Evolutionary conservation across 2,329 filamentous ascomycete species (phyloP).

Genomic region (Phoma sp.): DNA sequence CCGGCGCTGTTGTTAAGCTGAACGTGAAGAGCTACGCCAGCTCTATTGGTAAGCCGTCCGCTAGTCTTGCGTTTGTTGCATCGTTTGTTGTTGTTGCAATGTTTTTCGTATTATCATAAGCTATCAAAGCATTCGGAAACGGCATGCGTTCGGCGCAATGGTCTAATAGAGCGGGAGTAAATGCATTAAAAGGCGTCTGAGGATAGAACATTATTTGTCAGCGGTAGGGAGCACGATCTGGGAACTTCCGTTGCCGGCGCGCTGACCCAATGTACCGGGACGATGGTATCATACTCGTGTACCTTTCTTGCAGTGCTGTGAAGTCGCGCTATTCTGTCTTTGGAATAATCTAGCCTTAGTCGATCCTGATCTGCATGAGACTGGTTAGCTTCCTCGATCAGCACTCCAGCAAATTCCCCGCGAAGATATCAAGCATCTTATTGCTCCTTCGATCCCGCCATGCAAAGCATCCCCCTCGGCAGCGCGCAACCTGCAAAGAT

Average conservation of each 20-base stretch:
- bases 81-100: constrained; percentile 7
- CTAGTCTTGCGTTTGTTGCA: constrained; percentile 17
- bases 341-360: constrained; percentile 6
- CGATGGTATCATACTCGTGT: too few relatives aligned
- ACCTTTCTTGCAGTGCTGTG: neutral
- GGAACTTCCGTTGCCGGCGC: neutral
- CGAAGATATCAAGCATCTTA: constrained; percentile 10
- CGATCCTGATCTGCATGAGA: constrained; percentile 14
- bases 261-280: too few relatives aligned
- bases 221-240: constrained; percentile 6
- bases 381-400: constrained; percentile 5
- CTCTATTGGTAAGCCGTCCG: neutral
- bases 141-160: constrained; percentile 4
- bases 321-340: constrained; percentile 2
- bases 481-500: constrained; percentile 1
- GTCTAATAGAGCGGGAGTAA: constrained; percentile 6
- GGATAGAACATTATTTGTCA: neutral
- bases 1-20: constrained; percentile 49
- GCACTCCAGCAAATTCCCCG: constrained; percentile 9
- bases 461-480: constrained; percentile 9
- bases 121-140: neutral
- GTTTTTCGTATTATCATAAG: constrained; percentile 12
- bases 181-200: constrained; percentile 16
- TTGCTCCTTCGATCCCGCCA: constrained; percentile 9
- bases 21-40: constrained; percentile 31